Conservation (phyloP, 768 basidiomycete genomes). For the Lactifluus subvellereus region DNA sequence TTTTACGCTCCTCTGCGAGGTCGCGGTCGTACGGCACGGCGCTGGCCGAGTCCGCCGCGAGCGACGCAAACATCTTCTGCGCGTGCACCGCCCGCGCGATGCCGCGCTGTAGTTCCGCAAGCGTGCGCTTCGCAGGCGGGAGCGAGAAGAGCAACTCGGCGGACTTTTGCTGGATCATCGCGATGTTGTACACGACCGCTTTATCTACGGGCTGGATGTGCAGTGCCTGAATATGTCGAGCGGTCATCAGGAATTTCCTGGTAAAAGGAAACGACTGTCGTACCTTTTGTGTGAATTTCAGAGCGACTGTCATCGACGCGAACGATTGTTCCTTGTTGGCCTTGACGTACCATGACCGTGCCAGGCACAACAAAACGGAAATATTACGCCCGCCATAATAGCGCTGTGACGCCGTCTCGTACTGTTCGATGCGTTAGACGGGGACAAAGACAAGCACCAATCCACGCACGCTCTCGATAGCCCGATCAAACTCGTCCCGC, state of each 20-base stretch:
- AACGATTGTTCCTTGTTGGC: constrained; percentile 87
- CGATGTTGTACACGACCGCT: constrained; percentile 89
- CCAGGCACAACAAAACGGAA: constrained; percentile 74
- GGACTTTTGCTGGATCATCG: constrained; percentile 96
- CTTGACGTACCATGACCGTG: constrained; percentile 92
- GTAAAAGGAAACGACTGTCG: constrained; percentile 28
- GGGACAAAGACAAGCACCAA: neutral
- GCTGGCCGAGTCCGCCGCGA: constrained; percentile 66
- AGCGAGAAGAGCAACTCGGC: constrained; percentile 83
- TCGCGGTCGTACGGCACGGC: constrained; percentile 79
- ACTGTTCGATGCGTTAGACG: constrained; percentile 42
- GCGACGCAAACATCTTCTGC: constrained; percentile 77
- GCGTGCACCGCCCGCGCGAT: constrained; percentile 80
- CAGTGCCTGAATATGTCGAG: constrained; percentile 54
- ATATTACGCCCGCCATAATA: constrained; percentile 72
- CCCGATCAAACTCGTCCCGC: constrained; percentile 90
- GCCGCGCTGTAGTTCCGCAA: constrained; percentile 72
- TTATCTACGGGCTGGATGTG: constrained; percentile 85
- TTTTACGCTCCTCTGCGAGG: constrained; percentile 81
- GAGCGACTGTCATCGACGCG: constrained; percentile 72
- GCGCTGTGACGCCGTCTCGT: constrained; percentile 82
- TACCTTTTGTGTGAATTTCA: constrained; percentile 78
- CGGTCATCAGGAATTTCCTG: constrained; percentile 29
- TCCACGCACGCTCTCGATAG: constrained; percentile 83
- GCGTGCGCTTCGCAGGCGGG: constrained; percentile 65